Evolutionary conservation across 768 basidiomycete species (phyloP), one percentile per base, ranked within the genome.

Genomic region (Kwoniella bestiolae): DNA sequence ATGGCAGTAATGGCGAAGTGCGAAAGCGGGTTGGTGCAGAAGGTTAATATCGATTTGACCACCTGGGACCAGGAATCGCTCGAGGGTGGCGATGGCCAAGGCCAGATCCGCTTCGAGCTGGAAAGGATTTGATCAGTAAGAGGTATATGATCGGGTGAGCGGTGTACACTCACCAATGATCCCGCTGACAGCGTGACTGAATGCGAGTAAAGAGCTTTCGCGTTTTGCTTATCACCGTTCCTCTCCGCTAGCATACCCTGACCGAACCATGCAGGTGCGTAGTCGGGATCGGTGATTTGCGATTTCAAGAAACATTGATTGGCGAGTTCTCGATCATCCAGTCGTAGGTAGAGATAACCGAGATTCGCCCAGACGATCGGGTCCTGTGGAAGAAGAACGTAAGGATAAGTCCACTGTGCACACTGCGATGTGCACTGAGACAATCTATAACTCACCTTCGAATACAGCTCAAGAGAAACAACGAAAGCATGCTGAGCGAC

Each of bases 401-500:
- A n/a, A n/a, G n/a, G n/a, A n/a, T n/a, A n/a, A n/a, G n/a, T n/a
- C n/a, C n/a, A n/a, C n/a, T n/a, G n/a, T n/a, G n/a, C n/a, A n/a
- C n/a, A n/a, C n/a, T n/a, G n/a, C n/a, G n/a, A n/a, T n/a, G n/a
- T n/a, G n/a, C n/a, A 21, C 5, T n/a, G 31, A 29, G 32, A 55
- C 6, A 8, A 5, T 6, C 14, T 7, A 18, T 2, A 38, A 80
- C 83, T 51, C 67, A 91, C 92, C 85, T 95, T 95, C 0, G 86
- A 80, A 76, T 97, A 89, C 41, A 91, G 83, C 72, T 97, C 94
- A 50, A 98, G 80, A 4, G 94, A 90, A 63, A 87, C 90, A 76
- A 97, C 88, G 73, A 92, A 96, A 3, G 92, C 90, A 82, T 98
- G 93, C 80, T 99, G 95, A 2, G 92, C 89, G 1, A 87, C 83